These are phyloP conservation scores for Ascochyta koolunga DNA, from an alignment of 2,329 filamentous ascomycete species.

Conservation along the genomic window DNA sequence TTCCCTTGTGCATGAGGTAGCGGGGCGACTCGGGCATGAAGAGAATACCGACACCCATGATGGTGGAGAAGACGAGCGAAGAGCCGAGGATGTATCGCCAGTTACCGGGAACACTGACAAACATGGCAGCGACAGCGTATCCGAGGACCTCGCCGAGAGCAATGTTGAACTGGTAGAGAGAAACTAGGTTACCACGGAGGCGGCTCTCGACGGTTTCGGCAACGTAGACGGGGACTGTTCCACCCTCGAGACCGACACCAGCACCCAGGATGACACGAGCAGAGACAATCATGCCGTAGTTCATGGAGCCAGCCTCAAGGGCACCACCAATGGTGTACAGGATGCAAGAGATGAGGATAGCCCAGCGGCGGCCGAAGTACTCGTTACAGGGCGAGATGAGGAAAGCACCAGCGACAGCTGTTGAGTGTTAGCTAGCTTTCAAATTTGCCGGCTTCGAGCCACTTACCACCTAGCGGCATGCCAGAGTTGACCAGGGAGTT, in stretches of 20 bases:
- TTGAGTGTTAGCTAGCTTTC: conserved; percentile 8
- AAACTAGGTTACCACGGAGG: conserved; percentile 74
- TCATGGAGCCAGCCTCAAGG: conserved; percentile 70
- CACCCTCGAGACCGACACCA: conserved; percentile 74
- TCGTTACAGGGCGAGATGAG: conserved; percentile 72
- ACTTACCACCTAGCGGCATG: conserved; percentile 66
- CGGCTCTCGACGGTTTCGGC: conserved; percentile 72
- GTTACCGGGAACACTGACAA: conserved; percentile 70
- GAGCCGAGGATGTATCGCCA: conserved; percentile 78
- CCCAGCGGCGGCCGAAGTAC: conserved; percentile 68
- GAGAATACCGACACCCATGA: conserved; percentile 68
- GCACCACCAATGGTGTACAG: conserved; percentile 74
- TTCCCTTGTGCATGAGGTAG: conserved; percentile 72
- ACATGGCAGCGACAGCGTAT: conserved; percentile 75
- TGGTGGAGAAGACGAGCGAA: conserved; percentile 71
- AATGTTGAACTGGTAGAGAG: conserved; percentile 77
- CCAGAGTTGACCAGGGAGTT: conserved; percentile 72
- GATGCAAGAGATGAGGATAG: conserved; percentile 72
- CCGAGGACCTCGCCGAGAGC: conserved; percentile 76
- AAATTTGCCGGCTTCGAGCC: not conserved
- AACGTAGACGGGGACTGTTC: conserved; percentile 76
- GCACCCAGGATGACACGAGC: conserved; percentile 72
- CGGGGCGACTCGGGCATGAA: conserved; percentile 74
- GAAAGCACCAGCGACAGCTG: conserved; percentile 71
- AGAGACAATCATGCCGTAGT: conserved; percentile 73